Base-by-base conservation (phyloP, 2,329 filamentous ascomycete species). In the Pestalotiopsis fici region DNA sequence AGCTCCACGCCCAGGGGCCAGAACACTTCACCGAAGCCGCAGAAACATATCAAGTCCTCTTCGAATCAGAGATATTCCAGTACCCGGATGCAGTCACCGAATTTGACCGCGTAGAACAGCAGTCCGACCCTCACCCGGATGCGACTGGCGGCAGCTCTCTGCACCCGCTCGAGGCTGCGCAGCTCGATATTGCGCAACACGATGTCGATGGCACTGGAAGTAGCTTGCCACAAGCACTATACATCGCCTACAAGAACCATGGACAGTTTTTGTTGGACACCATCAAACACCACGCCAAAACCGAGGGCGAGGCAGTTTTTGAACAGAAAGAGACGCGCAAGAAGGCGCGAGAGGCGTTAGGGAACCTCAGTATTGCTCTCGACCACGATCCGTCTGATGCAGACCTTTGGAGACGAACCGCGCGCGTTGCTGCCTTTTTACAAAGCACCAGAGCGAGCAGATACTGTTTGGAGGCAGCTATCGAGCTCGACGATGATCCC, bases 231-330 rank as follows among this genome's bases (percentile, higher is more conserved):
- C 95, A 98, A 75, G 94, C 97, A 12, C 86, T 98, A 23, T 98
- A 97, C 75, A 87, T 99, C 7, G 93, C 95, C 1, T 94, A 97
- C 83, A 99, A 98, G 79, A 99, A 98, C 74, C 91, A 95, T 80
- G 96, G 94, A 55, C 93, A 98, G 75, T 98, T 97, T 76, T 84
- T 91, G 67, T 84, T 99, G n/a, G 95, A 99, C 77, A 83, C 82
- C 67, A 88, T 91, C 71, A 90, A 85, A 72, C 82, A 88, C 78
- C 85, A 81, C 59, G 78, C 82, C 12, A 81, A 81, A 35, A 69
- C 72, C 2, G 68, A 73, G 11, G 69, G 72, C 5, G 68, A 69
- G 18, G 72, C 77, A 7, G 77, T 80, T 7, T 78, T 85, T 21
- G 73, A 77, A 7, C 77, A 81, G n/a, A 70, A 78, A 3, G 76